These are phyloP conservation scores for Wickerhamomyces kurtzmanii DNA, from an alignment of 805 yeast genomes.

Conservation along the genomic window DNA sequence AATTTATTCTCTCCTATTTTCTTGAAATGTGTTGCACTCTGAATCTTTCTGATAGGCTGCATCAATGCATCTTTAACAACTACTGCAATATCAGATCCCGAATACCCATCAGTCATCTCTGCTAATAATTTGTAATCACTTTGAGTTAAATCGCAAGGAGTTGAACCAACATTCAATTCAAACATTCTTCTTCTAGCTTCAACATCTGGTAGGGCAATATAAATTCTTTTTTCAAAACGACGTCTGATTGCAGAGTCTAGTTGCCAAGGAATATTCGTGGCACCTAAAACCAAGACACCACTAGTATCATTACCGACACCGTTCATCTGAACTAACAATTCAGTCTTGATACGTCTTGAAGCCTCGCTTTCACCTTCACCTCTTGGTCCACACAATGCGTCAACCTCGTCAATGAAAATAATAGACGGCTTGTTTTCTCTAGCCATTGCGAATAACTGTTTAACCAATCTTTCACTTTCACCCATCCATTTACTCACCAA, in stretches of 20 bases:
- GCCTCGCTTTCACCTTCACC: conserved; percentile 99
- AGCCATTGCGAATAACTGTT: conserved; percentile 92
- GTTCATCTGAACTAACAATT: conserved; percentile 93
- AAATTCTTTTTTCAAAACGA: conserved; percentile 91
- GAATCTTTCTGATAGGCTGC: conserved; percentile 96
- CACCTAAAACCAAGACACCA: conserved; percentile 93
- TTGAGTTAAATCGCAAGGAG: conserved; percentile 69
- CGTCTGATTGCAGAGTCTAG: conserved; percentile 95
- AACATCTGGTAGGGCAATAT: conserved; percentile 90
- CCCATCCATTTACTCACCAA: conserved; percentile 99
- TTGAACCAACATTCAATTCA: conserved; percentile 83
- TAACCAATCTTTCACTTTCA: conserved; percentile 91
- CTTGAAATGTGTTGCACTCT: conserved; percentile 92
- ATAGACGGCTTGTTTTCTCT: conserved; percentile 93
- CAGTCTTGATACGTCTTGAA: conserved; percentile 90
- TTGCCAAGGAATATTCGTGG: conserved; percentile 99
- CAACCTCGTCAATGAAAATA: conserved; percentile 96
- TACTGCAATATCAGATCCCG: conserved; percentile 95
- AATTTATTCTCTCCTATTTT: conserved; percentile 41
- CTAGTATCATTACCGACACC: conserved; percentile 94
- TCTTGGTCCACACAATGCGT: conserved; percentile 95
- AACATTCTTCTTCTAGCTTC: conserved; percentile 91
- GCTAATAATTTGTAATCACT: conserved; percentile 75
- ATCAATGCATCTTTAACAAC: conserved; percentile 95
- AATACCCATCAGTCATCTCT: conserved; percentile 92